Percentiles rank a stretch among this genome's conserved stretches.
Conservation (phyloP, 169 alveolate genomes). For the Miamiensis avidus region DNA sequence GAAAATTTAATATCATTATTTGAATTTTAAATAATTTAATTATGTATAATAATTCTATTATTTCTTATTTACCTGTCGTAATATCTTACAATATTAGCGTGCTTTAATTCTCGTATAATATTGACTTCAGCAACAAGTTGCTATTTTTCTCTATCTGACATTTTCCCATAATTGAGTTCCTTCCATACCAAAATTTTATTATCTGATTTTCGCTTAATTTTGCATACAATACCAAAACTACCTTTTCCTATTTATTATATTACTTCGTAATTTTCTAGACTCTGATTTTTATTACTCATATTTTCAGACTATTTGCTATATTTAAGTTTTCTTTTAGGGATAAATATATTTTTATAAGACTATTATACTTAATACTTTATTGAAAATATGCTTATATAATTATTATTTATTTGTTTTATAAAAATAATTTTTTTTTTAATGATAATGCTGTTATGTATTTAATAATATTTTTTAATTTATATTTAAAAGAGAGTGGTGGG, state of each 20-base stretch:
- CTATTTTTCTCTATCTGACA: conserved; percentile 94
- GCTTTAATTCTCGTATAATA: conserved; percentile 93
- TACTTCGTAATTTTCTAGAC: conserved; percentile 72
- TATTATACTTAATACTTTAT: too few relatives aligned
- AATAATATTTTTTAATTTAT: too few relatives aligned
- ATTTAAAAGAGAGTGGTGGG: too few relatives aligned
- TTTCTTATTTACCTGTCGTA: conserved; percentile 71
- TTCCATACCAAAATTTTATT: conserved; percentile 93
- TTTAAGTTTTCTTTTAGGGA: too few relatives aligned
- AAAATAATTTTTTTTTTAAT: too few relatives aligned
- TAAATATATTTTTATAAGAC: too few relatives aligned
- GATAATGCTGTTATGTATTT: too few relatives aligned
- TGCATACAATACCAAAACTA: conserved; percentile 89
- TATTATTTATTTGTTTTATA: too few relatives aligned
- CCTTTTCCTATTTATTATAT: conserved; percentile 85
- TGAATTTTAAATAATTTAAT: not conserved
- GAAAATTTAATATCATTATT: conserved; percentile 4
- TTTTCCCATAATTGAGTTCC: conserved; percentile 94
- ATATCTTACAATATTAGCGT: conserved; percentile 94
- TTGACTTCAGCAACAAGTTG: conserved; percentile 97
- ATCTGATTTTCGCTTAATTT: conserved; percentile 77
- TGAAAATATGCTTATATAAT: too few relatives aligned
- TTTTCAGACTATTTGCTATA: too few relatives aligned
- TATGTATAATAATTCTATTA: too few relatives aligned
- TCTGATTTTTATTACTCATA: not conserved